phyloP scores from a whole-genome alignment of 108 stramenopile species.

The Skeletonema marinoi region DNA sequence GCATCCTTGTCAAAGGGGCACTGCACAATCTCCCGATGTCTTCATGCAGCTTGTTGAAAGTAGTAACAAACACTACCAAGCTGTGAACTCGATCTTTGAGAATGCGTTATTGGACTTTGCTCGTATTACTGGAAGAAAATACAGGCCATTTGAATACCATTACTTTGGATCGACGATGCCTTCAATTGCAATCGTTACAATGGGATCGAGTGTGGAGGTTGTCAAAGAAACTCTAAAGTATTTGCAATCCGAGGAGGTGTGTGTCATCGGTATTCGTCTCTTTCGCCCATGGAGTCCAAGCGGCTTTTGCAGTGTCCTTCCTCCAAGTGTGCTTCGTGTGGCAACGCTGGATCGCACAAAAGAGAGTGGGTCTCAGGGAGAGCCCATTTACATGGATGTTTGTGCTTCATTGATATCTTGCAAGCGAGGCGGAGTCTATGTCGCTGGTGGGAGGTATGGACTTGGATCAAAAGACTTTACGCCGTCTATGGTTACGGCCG shows the following conservation, averaged over 20 bases:
- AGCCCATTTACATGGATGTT: conserved; percentile 71
- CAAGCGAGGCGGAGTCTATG: conserved; percentile 41
- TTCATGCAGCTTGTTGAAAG: conserved; percentile 73
- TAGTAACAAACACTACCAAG: conserved; percentile 57
- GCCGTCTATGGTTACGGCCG: conserved; percentile 60
- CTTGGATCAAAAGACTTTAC: conserved; percentile 67
- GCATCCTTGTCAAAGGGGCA: conserved; percentile 72
- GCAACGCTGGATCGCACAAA: conserved; percentile 64
- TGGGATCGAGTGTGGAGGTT: conserved; percentile 65
- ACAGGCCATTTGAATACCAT: conserved; percentile 55
- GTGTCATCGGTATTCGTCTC: conserved; percentile 57
- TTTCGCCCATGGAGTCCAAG: conserved; percentile 64
- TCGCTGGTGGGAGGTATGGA: conserved; percentile 67
- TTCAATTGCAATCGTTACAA: conserved; percentile 59
- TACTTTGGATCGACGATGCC: conserved; percentile 60
- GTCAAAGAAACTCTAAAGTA: conserved; percentile 55
- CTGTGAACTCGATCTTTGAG: conserved; percentile 39
- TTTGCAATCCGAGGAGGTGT: conserved; percentile 53
- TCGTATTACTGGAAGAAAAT: conserved; percentile 47
- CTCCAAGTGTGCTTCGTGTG: conserved; percentile 49
- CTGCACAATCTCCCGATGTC: conserved; percentile 68
- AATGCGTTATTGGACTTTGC: conserved; percentile 50
- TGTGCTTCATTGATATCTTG: conserved; percentile 64
- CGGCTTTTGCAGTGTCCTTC: conserved; percentile 40
- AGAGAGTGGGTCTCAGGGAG: conserved; percentile 68